A percentile compares a stretch with the other conserved stretches of the same genome.
These are phyloP conservation scores for Fragilariopsis cylindrus DNA, from an alignment of 108 stramenopile species.

Conservation along the genomic window DNA sequence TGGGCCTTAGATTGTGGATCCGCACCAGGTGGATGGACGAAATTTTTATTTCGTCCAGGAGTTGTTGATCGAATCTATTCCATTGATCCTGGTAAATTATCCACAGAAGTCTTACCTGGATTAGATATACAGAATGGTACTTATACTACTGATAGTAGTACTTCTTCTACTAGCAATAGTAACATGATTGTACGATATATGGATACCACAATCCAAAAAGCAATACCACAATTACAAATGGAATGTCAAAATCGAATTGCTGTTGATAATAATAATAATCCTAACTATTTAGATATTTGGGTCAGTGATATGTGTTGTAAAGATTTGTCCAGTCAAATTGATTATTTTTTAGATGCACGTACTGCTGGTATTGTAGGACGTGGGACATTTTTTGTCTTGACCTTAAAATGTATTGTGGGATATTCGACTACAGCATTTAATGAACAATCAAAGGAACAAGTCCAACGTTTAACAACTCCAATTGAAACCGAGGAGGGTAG, in stretches of 20 bases:
- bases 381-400: conserved; percentile 51
- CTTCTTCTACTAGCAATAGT: not conserved
- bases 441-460: conserved; percentile 38
- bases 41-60: conserved; percentile 49
- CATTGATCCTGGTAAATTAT: conserved; percentile 63
- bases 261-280: too few species aligned
- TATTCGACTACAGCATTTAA: conserved; percentile 57
- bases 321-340: conserved; percentile 45
- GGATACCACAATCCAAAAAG: conserved; percentile 37
- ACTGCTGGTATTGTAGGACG: conserved; percentile 32
- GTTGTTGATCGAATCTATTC: conserved; percentile 43
- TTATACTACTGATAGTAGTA: too few species aligned
- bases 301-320: conserved; percentile 72
- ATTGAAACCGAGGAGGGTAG: conserved; percentile 6
- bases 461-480: conserved; percentile 22
- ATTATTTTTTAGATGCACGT: conserved; percentile 43
- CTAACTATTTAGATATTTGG: conserved; percentile 40
- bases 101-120: conserved; percentile 23
- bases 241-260: not conserved
- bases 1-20: conserved; percentile 65
- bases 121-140: conserved; percentile 2
- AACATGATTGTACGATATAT: conserved; percentile 31
- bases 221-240: conserved; percentile 30
- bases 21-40: conserved; percentile 76
- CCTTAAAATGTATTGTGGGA: conserved; percentile 61